phyloP scores from a whole-genome alignment of 2,329 filamentous ascomycete genomes.

The Paecilomyces variotii region DNA sequence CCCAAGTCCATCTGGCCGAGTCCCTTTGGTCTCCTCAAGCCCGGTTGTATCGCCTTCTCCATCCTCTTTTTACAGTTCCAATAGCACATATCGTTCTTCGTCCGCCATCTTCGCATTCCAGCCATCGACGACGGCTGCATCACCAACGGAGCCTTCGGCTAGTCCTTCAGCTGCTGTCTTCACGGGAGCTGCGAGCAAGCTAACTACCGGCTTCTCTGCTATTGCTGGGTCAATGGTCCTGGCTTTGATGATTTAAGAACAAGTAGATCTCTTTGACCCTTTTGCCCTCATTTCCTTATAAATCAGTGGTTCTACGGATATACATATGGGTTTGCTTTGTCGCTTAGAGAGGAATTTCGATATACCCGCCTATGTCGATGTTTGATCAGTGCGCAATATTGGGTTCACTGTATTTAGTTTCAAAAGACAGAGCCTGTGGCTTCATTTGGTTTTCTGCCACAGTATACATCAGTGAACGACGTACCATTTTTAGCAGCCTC shows the following conservation, averaged over 20 bases:
- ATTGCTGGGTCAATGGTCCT: background rate
- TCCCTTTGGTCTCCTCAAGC: background rate
- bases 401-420: background rate
- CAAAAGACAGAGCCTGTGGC: background rate
- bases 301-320: background rate
- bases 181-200: conserved; percentile 4
- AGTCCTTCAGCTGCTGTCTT: background rate
- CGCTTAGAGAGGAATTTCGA: background rate
- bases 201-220: background rate
- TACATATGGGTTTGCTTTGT: background rate
- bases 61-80: background rate
- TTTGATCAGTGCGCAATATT: background rate
- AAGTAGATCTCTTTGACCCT: background rate
- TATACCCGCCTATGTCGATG: background rate
- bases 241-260: background rate
- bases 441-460: background rate
- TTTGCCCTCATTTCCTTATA: background rate
- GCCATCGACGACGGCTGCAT: background rate
- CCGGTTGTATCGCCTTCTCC: background rate
- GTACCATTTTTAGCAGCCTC: too few relatives aligned
- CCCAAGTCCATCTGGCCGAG: background rate
- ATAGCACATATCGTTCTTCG: background rate
- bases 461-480: too few relatives aligned
- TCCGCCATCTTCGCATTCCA: background rate
- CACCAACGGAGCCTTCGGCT: background rate